A percentile compares a stretch with the other conserved stretches of the same genome.
phyloP scores from a whole-genome alignment of 768 basidiomycete genomes.

The Phanerochaete sordida region DNA sequence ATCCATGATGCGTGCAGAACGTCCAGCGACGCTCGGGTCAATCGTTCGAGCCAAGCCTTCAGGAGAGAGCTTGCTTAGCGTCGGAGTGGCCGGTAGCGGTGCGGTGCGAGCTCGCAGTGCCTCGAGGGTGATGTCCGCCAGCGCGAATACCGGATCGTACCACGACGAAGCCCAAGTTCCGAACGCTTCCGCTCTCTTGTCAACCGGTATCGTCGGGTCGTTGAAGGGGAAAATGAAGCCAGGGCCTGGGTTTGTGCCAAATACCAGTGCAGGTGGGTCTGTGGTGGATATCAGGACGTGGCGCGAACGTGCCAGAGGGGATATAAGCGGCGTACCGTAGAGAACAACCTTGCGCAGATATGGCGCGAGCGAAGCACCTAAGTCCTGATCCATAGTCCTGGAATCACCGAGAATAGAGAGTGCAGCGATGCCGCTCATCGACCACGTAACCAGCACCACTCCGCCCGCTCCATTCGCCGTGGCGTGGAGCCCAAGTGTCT shows the following conservation, averaged over 20 bases:
- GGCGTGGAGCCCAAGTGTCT: slow-evolving; percentile 23
- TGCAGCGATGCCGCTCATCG: background rate
- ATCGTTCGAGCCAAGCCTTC: background rate
- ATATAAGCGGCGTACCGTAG: slow-evolving; percentile 8
- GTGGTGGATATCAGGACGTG: background rate
- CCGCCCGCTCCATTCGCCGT: background rate
- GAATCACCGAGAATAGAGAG: slow-evolving; percentile 4
- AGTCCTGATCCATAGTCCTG: background rate
- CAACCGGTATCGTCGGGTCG: background rate
- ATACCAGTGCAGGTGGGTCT: background rate
- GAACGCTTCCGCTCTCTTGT: background rate
- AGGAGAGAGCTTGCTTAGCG: background rate
- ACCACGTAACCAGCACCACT: background rate
- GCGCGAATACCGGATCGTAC: background rate
- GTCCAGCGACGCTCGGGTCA: background rate
- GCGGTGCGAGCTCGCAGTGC: background rate
- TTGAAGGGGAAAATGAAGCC: background rate
- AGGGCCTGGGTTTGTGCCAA: background rate
- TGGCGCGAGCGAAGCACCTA: background rate
- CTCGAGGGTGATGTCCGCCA: background rate
- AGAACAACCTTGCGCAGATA: slow-evolving; percentile 7
- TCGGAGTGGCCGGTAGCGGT: background rate
- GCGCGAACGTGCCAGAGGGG: background rate
- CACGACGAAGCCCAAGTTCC: background rate
- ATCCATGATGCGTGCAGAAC: background rate